Percentiles rank a stretch among this genome's conserved stretches.
phyloP scores from a whole-genome alignment of 331 rosid species.

The Erythrophleum ivorense region DNA sequence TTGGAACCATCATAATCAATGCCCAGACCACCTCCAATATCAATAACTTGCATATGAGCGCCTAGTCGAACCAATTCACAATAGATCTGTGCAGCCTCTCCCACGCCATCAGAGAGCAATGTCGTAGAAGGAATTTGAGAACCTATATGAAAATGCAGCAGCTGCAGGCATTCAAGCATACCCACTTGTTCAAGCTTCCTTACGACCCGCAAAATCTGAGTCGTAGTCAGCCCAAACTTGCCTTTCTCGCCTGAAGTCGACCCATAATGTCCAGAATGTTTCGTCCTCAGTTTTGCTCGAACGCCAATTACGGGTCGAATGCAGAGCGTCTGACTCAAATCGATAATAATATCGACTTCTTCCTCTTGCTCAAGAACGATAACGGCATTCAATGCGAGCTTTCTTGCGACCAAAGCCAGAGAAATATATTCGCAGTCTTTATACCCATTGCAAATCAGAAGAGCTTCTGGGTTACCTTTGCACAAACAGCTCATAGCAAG shows the following conservation, averaged over 20 bases:
- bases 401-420: conserved; percentile 75
- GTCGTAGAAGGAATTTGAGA: conserved; percentile 83
- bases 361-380: conserved; percentile 90
- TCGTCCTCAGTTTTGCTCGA: conserved; percentile 86
- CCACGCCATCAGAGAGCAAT: conserved; percentile 72
- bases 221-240: conserved; percentile 79
- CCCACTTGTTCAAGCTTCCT: conserved; percentile 67
- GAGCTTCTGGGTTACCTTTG: conserved; percentile 71
- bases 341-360: conserved; percentile 78
- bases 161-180: conserved; percentile 85
- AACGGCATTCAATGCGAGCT: conserved; percentile 71
- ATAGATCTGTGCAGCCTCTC: conserved; percentile 89
- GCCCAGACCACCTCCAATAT: conserved; percentile 93
- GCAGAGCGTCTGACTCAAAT: conserved; percentile 65
- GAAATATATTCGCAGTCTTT: conserved; percentile 80
- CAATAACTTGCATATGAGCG: conserved; percentile 76
- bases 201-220: conserved; percentile 74
- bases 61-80: conserved; percentile 89
- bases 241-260: conserved; percentile 93
- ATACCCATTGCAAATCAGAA: conserved; percentile 80
- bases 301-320: conserved; percentile 76
- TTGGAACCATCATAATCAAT: conserved; percentile 92
- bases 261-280: conserved; percentile 86
- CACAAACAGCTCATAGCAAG: conserved; percentile 90
- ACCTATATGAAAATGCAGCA: conserved; percentile 93